Evolutionary conservation across 1,284 basidiomycete species (phyloP), one percentile per base, ranked within the genome.

Genomic region (Ustilago crameri): DNA sequence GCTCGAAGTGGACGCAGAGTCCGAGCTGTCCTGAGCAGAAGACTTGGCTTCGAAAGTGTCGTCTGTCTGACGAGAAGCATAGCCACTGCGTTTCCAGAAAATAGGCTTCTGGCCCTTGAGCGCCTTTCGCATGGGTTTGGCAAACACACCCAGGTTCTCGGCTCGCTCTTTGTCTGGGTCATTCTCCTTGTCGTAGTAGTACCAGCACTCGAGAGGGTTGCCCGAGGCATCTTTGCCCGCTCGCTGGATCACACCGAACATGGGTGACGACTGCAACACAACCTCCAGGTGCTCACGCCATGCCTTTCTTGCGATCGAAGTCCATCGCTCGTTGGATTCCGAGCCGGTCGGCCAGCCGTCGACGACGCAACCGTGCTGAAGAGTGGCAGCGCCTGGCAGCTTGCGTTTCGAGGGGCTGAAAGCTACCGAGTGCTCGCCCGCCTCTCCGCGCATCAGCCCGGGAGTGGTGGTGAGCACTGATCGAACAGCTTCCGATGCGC

Each of bases 31-130:
- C 18, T 38, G 32, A 15, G 35, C 30, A 20, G 26, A 41, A 18
- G 32, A 45, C 22, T 57, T 57, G 32, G 18, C 12, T 12, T 67
- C 55, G 22, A 54, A 22, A 1, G 24, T 34, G 12, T 60, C 67
- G 7, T 71, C 68, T 18, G 58, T 30, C 18, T 68, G 64, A 18
- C 46, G 46, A 2, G 56, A 61, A 22, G 64, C 65, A 48, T 79
- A 79, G 27, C 72, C 74, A 60, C 76, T 78, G 35, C 79, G 75
- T 38, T 82, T 82, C 81, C 80, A 80, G 41, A 78, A 79, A 57
- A 82, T 82, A 12, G 81, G 78, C 54, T 82, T 82, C 46, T 81
- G 80, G 24, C 78, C 78, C 41, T 78, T 75, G 51, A 82, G 74
- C 40, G 78, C 81, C 43, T 76, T 80, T 35, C 80, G 71, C 65